Base-by-base conservation (phyloP, 2,329 filamentous ascomycete species). In the Alternaria triticina region DNA sequence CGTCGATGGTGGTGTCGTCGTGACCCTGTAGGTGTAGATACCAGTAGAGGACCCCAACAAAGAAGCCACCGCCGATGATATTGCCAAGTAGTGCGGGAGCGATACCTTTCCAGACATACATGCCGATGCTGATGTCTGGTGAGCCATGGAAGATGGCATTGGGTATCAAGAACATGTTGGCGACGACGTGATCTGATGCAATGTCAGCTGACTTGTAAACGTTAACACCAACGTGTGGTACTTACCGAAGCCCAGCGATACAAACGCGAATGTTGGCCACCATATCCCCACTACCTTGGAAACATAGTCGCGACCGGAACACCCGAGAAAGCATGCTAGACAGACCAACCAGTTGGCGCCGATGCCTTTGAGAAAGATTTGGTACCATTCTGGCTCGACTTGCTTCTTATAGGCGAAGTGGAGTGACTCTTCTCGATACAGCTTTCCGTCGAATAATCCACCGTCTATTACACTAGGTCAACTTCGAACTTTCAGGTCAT, bases 401-500 rank as follows among this genome's bases (percentile, higher is more conserved):
- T 70, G 68, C 28, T 72, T 73, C 45, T 59, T 66, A 22, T 61
- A 66, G 0, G 66, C 69, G n/a, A 70, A 71, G 36, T 57, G 25
- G 15, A 68, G 64, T 25, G 66, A 62, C 57, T 72, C 70, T n/a
- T 66, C 47, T 9, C 46, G 59, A 60, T 67, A 72, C 6, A 62
- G 47, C 11, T 62, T 56, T 10, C 56, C 49, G 27, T 79, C 79
- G 75, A 84, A 86, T 23, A 79, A 79, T 33, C 79, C 84, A 51
- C 83, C 84, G 68, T 86, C 80, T 83, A 43, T 23, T 15, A 46
- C 25, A 13, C 8, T 2, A 8, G 28, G 27, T 60, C 40, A 55
- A 8, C 28, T 8, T 22, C 25, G 15, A 11, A 8, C 13, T 10
- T 10, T 7, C 11, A 10, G 6, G 10, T 23, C 4, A 15, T 2